These are phyloP conservation scores for Tilletiaria anomala DNA, from an alignment of 1,284 basidiomycete genomes.

Conservation along the genomic window DNA sequence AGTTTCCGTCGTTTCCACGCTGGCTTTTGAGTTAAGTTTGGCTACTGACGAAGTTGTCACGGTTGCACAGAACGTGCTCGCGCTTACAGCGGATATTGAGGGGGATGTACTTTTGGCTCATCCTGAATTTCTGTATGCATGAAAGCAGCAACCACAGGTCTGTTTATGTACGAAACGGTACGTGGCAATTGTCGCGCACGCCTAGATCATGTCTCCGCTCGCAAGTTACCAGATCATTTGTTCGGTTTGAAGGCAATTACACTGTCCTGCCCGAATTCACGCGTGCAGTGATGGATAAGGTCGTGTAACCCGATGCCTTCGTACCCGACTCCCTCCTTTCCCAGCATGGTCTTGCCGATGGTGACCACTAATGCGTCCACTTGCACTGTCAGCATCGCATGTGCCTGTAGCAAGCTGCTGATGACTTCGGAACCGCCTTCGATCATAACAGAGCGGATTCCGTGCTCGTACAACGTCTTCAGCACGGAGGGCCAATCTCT, in stretches of 20 bases:
- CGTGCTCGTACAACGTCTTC: slow-evolving; percentile 25
- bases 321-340: slow-evolving; percentile 1
- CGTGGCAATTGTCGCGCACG: too few relatives aligned
- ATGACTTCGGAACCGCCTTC: slow-evolving; percentile 84
- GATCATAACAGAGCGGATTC: slow-evolving; percentile 70
- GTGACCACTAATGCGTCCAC: slow-evolving; percentile 3
- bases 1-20: background rate
- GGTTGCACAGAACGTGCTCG: slow-evolving; percentile 24
- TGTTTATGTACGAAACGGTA: too few relatives aligned
- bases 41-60: background rate
- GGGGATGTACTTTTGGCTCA: too few relatives aligned
- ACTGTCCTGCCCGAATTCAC: too few relatives aligned
- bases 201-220: too few relatives aligned
- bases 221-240: too few relatives aligned
- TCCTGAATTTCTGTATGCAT: too few relatives aligned
- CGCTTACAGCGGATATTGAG: slow-evolving; percentile 31
- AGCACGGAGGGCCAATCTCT: slow-evolving; percentile 14
- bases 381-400: background rate
- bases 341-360: background rate
- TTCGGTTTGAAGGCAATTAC: too few relatives aligned
- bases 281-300: too few relatives aligned
- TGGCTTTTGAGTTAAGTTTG: slow-evolving; percentile 1
- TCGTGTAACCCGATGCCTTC: too few relatives aligned
- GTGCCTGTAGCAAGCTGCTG: slow-evolving; percentile 52
- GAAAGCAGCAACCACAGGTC: too few relatives aligned